These are phyloP conservation scores for Sesbania bispinosa DNA, from an alignment of 306 rosid genomes.

Conservation along the genomic window DNA sequence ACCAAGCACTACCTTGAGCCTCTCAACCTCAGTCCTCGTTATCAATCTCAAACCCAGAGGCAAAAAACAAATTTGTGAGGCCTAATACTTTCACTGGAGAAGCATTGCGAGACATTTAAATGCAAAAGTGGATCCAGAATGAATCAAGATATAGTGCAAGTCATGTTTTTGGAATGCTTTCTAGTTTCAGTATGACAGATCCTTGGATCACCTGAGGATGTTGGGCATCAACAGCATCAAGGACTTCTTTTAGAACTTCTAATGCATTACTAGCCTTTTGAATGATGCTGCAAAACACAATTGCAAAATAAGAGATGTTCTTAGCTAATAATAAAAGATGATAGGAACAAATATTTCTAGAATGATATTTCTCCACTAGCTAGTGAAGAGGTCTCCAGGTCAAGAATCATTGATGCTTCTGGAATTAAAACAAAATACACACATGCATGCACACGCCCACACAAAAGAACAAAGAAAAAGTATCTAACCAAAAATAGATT, in stretches of 20 bases:
- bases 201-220: constrained; percentile 65
- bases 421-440: not conserved
- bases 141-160: not conserved
- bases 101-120: not conserved
- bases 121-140: too few relatives aligned
- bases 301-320: constrained; percentile 17
- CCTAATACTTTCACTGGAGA: not conserved
- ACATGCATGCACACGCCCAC: too few relatives aligned
- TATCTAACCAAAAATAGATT: not conserved
- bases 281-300: constrained; percentile 60
- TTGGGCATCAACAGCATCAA: constrained; percentile 69
- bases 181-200: constrained; percentile 20
- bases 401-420: not conserved
- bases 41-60: not conserved
- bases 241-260: constrained; percentile 83
- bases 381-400: constrained; percentile 7
- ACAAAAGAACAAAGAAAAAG: not conserved
- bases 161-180: constrained; percentile 11
- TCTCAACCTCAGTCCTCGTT: constrained; percentile 1
- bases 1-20: not conserved
- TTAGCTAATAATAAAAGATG: not conserved
- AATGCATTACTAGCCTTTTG: constrained; percentile 77
- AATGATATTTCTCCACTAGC: constrained; percentile 6
- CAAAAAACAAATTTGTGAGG: not conserved
- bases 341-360: not conserved